These are phyloP conservation scores for Bipolaris cookei DNA, from an alignment of 2,329 filamentous ascomycete genomes.

Conservation along the genomic window DNA sequence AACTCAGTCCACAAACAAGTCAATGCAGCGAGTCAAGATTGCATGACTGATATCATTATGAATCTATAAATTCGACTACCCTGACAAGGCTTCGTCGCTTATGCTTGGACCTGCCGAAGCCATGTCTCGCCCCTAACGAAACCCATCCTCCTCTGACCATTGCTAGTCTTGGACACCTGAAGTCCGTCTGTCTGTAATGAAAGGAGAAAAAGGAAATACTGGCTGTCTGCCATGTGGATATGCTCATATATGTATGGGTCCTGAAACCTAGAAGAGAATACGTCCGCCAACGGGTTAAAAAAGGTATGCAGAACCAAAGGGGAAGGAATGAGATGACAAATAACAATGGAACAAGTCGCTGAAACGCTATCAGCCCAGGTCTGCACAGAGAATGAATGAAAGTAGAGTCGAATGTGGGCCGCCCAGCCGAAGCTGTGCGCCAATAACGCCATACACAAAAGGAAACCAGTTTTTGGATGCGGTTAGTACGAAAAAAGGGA, in stretches of 20 bases:
- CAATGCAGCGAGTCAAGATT: neutral
- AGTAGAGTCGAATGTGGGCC: slow-evolving; percentile 17
- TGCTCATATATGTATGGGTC: slow-evolving; percentile 13
- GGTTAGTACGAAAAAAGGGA: slow-evolving; percentile 27
- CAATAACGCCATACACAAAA: slow-evolving; percentile 37
- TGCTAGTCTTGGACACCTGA: slow-evolving; percentile 15
- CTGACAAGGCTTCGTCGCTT: slow-evolving; percentile 10
- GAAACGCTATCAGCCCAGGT: slow-evolving; percentile 42
- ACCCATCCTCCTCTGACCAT: slow-evolving; percentile 18
- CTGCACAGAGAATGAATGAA: slow-evolving; percentile 18
- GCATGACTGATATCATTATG: slow-evolving; percentile 20
- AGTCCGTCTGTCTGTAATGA: slow-evolving; percentile 16
- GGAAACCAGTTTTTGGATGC: slow-evolving; percentile 30
- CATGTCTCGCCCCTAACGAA: slow-evolving; percentile 15
- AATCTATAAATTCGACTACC: slow-evolving; percentile 26
- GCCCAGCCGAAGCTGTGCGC: slow-evolving; percentile 19
- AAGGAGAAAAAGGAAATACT: slow-evolving; percentile 13
- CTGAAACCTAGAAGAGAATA: slow-evolving; percentile 9
- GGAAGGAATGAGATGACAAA: slow-evolving; percentile 13
- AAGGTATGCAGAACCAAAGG: neutral
- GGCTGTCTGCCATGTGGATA: slow-evolving; percentile 13
- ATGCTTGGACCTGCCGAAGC: slow-evolving; percentile 30
- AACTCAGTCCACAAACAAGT: neutral
- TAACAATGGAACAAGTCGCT: slow-evolving; percentile 36
- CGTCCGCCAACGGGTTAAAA: slow-evolving; percentile 4